phyloP scores from a whole-genome alignment of 2,329 filamentous ascomycete genomes.

The Sporothrix inflata region DNA sequence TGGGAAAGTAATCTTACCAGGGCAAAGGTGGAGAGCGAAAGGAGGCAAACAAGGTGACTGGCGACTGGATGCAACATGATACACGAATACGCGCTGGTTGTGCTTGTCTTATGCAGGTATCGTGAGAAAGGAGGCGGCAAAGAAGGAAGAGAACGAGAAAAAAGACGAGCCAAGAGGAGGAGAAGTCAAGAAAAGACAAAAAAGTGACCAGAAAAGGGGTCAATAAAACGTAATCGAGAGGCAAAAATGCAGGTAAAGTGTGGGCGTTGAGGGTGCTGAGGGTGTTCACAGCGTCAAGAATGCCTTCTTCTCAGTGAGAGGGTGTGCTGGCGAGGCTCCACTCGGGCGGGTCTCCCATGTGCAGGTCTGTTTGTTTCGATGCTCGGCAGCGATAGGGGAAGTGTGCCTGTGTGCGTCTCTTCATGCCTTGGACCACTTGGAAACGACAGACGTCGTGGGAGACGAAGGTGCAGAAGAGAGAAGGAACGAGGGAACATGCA shows the following conservation, averaged over 20 bases:
- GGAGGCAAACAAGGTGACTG: neutral
- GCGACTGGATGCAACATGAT: neutral
- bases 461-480: neutral
- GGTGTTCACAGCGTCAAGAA: neutral
- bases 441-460: slow-evolving; percentile 10
- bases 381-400: slow-evolving; percentile 2
- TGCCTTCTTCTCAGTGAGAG: neutral
- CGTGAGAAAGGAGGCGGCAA: slow-evolving; percentile 3
- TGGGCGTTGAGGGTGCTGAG: neutral
- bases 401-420: neutral
- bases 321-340: neutral
- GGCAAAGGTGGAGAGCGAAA: neutral
- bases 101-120: neutral
- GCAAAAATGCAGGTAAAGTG: neutral
- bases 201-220: neutral
- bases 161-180: neutral
- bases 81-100: neutral
- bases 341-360: slow-evolving; percentile 16
- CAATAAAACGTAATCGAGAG: slow-evolving; percentile 10
- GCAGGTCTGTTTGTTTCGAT: neutral
- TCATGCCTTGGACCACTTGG: slow-evolving; percentile 6
- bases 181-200: neutral
- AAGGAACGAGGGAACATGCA: neutral
- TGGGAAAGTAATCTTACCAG: neutral
- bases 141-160: neutral